Conservation (phyloP, 2,329 filamentous ascomycete species). For the Leptosphaerulina australis region DNA sequence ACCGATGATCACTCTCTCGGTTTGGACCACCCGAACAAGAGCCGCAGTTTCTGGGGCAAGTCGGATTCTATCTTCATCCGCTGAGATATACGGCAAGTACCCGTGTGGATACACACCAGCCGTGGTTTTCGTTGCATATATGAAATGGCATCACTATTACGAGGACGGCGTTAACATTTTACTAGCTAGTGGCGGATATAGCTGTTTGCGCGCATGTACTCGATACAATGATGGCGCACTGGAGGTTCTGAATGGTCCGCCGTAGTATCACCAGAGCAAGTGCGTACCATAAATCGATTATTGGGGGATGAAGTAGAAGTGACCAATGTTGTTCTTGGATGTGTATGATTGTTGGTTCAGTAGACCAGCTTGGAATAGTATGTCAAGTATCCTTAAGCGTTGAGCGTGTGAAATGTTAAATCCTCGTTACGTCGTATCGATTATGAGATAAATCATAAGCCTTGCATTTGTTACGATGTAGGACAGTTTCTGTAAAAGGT, state of each 20-base stretch:
- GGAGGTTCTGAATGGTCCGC: background rate
- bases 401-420: too few species aligned
- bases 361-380: constrained; percentile 10
- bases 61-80: constrained; percentile 70
- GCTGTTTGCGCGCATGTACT: background rate
- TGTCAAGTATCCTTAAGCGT: background rate
- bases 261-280: background rate
- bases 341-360: background rate
- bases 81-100: constrained; percentile 24
- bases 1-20: constrained; percentile 53
- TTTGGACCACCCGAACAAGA: constrained; percentile 68
- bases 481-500: background rate
- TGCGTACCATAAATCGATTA: background rate
- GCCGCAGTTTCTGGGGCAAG: constrained; percentile 63
- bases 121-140: constrained; percentile 11
- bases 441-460: background rate
- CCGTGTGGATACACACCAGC: constrained; percentile 30
- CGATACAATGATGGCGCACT: constrained; percentile 5
- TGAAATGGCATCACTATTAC: constrained; percentile 11
- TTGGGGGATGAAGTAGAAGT: background rate
- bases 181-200: constrained; percentile 1
- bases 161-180: constrained; percentile 18
- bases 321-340: background rate
- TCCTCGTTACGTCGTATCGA: too few species aligned
- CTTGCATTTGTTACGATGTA: background rate